A percentile compares a stretch with the other conserved stretches of the same genome.
Conservation (phyloP, 257 asterid species). For the Avicennia marina region DNA sequence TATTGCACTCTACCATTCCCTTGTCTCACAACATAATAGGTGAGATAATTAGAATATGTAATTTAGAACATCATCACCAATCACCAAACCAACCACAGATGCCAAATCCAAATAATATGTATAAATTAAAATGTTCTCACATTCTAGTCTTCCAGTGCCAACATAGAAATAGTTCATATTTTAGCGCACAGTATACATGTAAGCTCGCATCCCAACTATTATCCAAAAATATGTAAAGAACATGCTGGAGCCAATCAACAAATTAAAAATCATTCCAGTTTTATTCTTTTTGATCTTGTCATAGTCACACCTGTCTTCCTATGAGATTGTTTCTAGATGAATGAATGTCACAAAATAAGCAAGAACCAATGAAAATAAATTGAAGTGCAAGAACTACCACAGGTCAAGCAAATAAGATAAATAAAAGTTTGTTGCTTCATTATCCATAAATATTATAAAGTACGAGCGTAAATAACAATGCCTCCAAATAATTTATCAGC, state of each 20-base stretch:
- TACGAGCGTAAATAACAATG: background rate
- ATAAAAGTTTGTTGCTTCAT: background rate
- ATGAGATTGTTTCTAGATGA: background rate
- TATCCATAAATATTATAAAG: background rate
- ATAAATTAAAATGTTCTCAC: background rate
- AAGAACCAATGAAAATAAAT: background rate
- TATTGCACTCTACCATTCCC: background rate
- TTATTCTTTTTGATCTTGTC: background rate
- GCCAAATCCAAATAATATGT: conserved; percentile 4
- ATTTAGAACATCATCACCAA: background rate
- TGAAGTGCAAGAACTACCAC: conserved; percentile 4
- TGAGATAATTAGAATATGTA: background rate
- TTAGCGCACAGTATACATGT: background rate
- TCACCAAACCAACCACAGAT: background rate
- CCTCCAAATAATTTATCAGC: background rate
- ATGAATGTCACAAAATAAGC: background rate
- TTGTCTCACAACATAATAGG: background rate
- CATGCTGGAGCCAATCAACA: background rate
- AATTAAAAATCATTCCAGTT: background rate
- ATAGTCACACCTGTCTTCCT: background rate
- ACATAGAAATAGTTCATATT: background rate
- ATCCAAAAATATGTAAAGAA: background rate
- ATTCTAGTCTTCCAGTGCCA: background rate
- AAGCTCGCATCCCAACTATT: background rate
- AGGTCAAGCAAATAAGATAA: background rate